Conservation (phyloP, 2,329 filamentous ascomycete genomes). For the Claviceps humidiphila region DNA sequence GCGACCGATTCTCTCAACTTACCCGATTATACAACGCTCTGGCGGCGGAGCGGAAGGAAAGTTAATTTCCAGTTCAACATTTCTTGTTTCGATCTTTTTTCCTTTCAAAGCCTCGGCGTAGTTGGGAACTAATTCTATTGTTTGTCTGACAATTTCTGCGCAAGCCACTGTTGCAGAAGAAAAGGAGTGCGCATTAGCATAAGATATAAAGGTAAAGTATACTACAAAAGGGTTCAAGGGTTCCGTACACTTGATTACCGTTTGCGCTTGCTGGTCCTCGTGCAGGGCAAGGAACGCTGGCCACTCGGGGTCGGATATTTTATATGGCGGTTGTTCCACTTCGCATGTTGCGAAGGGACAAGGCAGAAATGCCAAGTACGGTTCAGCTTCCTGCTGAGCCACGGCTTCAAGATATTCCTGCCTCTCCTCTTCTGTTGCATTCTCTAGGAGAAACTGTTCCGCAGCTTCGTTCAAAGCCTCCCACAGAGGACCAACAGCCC, state of each 20-base stretch:
- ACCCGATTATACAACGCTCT: conserved; percentile 47
- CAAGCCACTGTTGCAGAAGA: conserved; percentile 14
- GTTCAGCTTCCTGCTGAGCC: conserved; percentile 30
- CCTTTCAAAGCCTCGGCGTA: conserved; percentile 32
- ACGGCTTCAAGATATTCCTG: conserved; percentile 26
- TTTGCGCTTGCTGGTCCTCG: conserved; percentile 33
- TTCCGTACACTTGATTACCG: conserved; percentile 32
- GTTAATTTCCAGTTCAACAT: conserved; percentile 47
- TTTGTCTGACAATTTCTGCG: conserved; percentile 20
- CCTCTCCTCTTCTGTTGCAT: conserved; percentile 30
- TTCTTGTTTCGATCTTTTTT: conserved; percentile 32
- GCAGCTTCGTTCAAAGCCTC: conserved; percentile 7
- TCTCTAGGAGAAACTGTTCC: conserved; percentile 10
- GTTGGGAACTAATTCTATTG: conserved; percentile 26
- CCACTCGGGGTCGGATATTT: conserved; percentile 50
- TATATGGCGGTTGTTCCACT: conserved; percentile 37
- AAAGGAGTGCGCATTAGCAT: background rate
- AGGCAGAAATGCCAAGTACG: conserved; percentile 40
- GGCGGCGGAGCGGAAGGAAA: conserved; percentile 48
- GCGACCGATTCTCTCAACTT: conserved; percentile 10
- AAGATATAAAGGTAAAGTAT: background rate
- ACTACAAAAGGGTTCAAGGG: too few relatives aligned
- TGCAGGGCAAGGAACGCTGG: conserved; percentile 44
- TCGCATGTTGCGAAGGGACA: conserved; percentile 44
- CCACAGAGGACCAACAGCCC: conserved; percentile 31